Evolutionary conservation across 1,139 yeast species (phyloP).

Genomic region (Hansenula lynferdii): DNA sequence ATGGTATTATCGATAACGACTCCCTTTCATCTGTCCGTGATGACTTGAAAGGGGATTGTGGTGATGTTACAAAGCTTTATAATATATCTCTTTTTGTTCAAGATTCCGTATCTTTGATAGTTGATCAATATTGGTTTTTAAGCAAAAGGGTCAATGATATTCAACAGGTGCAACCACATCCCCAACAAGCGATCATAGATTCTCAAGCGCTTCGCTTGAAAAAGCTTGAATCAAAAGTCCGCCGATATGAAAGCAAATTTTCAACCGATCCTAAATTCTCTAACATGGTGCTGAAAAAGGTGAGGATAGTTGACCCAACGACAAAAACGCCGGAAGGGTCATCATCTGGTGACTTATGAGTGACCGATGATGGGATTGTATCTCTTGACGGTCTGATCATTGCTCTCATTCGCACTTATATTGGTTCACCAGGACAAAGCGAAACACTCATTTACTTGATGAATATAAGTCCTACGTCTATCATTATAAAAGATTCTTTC

Average conservation of each 20-base stretch:
- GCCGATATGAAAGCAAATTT: slow-evolving; percentile 7
- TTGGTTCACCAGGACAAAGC: too few relatives aligned
- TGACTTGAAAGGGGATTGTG: slow-evolving; percentile 3
- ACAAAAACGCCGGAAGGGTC: too few relatives aligned
- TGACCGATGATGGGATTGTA: too few relatives aligned
- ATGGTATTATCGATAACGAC: slow-evolving; percentile 14
- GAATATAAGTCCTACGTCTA: too few relatives aligned
- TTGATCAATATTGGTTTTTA: slow-evolving; percentile 11
- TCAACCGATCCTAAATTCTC: too few relatives aligned
- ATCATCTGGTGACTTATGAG: too few relatives aligned
- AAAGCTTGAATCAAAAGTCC: slow-evolving; percentile 7
- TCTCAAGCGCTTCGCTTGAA: slow-evolving; percentile 5
- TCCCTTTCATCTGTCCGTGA: slow-evolving; percentile 9
- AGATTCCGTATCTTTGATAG: slow-evolving; percentile 12
- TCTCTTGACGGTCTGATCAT: too few relatives aligned
- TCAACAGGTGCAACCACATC: slow-evolving; percentile 3
- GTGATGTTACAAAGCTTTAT: slow-evolving; percentile 7
- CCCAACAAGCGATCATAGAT: slow-evolving; percentile 10
- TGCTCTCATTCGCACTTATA: too few relatives aligned
- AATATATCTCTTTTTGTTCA: slow-evolving; percentile 12
- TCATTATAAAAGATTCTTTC: not conserved
- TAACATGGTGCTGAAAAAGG: too few relatives aligned
- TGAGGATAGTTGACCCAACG: too few relatives aligned
- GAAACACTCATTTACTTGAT: too few relatives aligned
- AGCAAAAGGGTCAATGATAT: slow-evolving; percentile 6